phyloP scores from a whole-genome alignment of 1,284 basidiomycete genomes.

The Rhodotorula glutinis region DNA sequence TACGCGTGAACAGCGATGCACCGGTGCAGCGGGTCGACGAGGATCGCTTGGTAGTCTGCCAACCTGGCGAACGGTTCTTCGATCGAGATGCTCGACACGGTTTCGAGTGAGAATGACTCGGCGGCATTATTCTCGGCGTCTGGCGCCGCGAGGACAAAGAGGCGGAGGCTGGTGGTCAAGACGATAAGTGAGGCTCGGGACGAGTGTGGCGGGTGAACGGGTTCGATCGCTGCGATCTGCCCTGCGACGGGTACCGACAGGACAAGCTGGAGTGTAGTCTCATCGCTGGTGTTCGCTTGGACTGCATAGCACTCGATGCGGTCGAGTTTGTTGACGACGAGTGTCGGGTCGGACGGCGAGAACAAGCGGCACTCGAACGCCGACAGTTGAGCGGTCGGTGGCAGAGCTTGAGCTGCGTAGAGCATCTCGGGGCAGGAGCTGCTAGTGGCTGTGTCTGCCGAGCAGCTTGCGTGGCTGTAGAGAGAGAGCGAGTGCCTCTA shows the following conservation, averaged over 20 bases:
- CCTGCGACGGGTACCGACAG: slow-evolving; percentile 29
- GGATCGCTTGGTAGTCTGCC: slow-evolving; percentile 28
- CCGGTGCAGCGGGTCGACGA: slow-evolving; percentile 25
- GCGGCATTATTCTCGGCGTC: neutral
- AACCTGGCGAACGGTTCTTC: slow-evolving; percentile 36
- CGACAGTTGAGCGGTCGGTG: slow-evolving; percentile 32
- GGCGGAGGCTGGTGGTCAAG: slow-evolving; percentile 39
- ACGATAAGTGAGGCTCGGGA: slow-evolving; percentile 32
- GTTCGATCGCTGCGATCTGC: slow-evolving; percentile 29
- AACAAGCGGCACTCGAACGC: slow-evolving; percentile 35
- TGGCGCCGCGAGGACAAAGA: slow-evolving; percentile 28
- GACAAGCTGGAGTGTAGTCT: neutral
- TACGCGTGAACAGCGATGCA: slow-evolving; percentile 42
- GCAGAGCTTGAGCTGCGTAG: slow-evolving; percentile 35
- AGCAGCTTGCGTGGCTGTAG: neutral
- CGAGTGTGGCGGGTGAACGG: slow-evolving; percentile 13
- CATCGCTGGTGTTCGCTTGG: neutral
- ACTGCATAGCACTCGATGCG: slow-evolving; percentile 29
- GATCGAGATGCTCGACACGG: slow-evolving; percentile 32
- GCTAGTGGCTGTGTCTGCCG: too few relatives aligned
- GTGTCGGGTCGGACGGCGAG: neutral
- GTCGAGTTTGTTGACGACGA: slow-evolving; percentile 40
- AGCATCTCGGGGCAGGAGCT: too few relatives aligned
- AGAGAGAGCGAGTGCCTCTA: neutral
- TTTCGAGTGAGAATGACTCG: slow-evolving; percentile 9